Conservation (phyloP, 208 protist genomes). For the Leishmania aethiopica region DNA sequence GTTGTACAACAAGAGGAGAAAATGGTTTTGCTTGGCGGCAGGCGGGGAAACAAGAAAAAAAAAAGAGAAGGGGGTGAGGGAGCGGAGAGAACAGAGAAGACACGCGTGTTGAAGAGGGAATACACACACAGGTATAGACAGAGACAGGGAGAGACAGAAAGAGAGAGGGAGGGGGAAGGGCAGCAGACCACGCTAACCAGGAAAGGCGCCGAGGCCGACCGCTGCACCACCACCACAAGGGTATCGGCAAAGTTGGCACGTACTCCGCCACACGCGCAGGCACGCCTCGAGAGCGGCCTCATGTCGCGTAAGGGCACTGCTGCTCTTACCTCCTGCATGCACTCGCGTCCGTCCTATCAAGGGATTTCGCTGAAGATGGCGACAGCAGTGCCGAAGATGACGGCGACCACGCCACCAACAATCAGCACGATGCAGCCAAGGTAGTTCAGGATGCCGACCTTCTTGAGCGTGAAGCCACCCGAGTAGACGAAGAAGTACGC, state of each 20-base stretch:
- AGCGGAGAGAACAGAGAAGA: constrained; percentile 1
- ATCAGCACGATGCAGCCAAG: constrained; percentile 53
- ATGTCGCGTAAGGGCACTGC: neutral
- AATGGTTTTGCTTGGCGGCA: constrained; percentile 12
- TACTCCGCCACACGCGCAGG: neutral
- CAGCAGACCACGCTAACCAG: neutral
- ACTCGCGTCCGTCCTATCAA: neutral
- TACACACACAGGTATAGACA: neutral
- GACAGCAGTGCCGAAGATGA: constrained; percentile 72
- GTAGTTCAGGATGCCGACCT: constrained; percentile 56
- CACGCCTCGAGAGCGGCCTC: neutral
- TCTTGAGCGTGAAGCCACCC: constrained; percentile 54
- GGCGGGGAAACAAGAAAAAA: constrained; percentile 4
- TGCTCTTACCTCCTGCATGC: neutral
- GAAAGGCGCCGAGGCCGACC: neutral
- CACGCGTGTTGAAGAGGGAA: neutral
- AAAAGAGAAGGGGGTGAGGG: neutral
- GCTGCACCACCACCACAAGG: neutral
- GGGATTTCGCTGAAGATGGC: constrained; percentile 54
- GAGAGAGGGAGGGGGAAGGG: neutral
- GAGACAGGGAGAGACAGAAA: neutral
- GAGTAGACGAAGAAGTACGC: constrained; percentile 83
- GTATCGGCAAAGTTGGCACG: neutral
- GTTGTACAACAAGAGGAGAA: constrained; percentile 13
- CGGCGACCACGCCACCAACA: constrained; percentile 61